A percentile compares a stretch with the other conserved stretches of the same genome.
Conservation (phyloP, 495 filamentous ascomycete species). For the Hypoxylon perforatum region DNA sequence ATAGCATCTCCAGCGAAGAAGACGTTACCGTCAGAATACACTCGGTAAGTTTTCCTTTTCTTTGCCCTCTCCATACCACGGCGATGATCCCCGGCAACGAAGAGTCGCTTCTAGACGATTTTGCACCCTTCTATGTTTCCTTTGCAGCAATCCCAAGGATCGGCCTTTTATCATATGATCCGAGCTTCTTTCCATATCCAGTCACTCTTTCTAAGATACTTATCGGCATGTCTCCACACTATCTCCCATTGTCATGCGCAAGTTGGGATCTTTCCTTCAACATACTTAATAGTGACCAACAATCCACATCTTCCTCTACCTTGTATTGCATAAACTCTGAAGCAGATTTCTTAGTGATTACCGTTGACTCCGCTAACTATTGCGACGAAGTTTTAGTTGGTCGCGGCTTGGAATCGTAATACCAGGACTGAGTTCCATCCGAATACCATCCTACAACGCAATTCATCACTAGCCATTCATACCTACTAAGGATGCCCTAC, state of each 20-base stretch:
- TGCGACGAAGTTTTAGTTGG: neutral
- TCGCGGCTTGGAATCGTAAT: neutral
- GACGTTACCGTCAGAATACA: neutral
- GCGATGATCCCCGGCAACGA: no score
- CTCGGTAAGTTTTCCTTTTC: neutral
- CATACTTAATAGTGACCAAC: neutral
- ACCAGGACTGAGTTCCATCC: neutral
- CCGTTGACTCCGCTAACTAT: neutral
- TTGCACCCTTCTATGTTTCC: no score
- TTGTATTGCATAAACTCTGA: neutral
- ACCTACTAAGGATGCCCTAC: constrained; percentile 9
- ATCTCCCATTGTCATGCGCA: no score
- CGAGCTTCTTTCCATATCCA: neutral
- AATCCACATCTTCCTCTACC: neutral
- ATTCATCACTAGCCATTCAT: neutral
- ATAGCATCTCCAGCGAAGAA: no score
- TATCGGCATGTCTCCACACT: no score
- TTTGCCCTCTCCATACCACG: neutral
- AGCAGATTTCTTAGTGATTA: neutral
- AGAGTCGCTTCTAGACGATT: no score
- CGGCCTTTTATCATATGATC: neutral
- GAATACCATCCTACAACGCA: constrained; percentile 5
- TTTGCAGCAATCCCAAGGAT: no score
- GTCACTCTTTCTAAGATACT: neutral
- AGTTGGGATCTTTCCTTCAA: no score